Base-by-base conservation (phyloP, 305 asterid genomes). In the Solanum aculeatissimum region DNA sequence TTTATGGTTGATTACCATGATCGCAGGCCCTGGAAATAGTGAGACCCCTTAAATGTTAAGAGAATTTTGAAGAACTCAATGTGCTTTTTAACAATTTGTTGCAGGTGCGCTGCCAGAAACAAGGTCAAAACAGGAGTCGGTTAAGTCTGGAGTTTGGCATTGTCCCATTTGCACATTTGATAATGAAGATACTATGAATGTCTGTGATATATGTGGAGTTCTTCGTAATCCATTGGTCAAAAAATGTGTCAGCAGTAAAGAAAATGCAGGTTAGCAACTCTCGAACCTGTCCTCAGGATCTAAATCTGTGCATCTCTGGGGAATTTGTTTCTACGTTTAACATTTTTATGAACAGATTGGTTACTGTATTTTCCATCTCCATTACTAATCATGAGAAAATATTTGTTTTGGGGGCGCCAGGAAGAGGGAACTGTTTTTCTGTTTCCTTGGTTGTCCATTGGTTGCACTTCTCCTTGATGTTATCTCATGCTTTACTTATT, bases 221-320 rank as follows among this genome's bases (percentile, higher is more conserved):
- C 90, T 97, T 74, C 93, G 98, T 65, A 91, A 93, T 88, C 98
- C 98, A 71, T 93, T 94, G 93, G 94, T 93, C 83, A 95, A 93
- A 89, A 80, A 85, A 84, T 88, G 87, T 84, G 82, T 74, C 84
- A 81, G 80, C 81, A 87, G 86, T 53, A 79, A 86, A 78, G 69
- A 80, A 70, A 74, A 83, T 86, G 85, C 90, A 89, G 97, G 98
- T 93, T 87, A 80, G 84, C 75, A 78, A 84, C 65, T 86, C 47
- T n/a, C n/a, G 40, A 83, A 83, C 9, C 40, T 83, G 25, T 51
- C 74, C 77, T 42, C 21, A 40, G 45, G 23, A 18, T 85, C 85
- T 85, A 70, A 47, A 77, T 85, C 62, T 77, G 72, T 9, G 18
- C 43, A 15, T 38, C 51, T 29, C 42, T 77, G 65, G 29, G 82